phyloP scores from a whole-genome alignment of 169 alveolate species.

The Plasmodium knowlesi region DNA sequence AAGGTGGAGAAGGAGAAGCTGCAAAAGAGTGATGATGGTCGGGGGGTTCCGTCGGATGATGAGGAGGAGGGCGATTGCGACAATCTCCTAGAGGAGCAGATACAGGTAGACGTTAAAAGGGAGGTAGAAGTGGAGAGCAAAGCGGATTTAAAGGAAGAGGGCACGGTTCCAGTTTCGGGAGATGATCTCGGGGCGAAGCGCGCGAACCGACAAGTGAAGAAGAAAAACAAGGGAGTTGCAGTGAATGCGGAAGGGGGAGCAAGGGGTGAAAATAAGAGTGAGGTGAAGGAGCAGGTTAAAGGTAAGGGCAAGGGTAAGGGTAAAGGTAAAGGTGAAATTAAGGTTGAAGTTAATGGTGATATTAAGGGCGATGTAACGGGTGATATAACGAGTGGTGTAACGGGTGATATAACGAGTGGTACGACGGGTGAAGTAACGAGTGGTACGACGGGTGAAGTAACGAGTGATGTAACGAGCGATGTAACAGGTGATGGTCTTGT shows the following conservation, averaged over 20 bases:
- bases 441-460: no score
- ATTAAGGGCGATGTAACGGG: no score
- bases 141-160: not conserved
- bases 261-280: not conserved
- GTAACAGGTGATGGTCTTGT: not conserved
- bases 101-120: not conserved
- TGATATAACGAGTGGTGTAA: no score
- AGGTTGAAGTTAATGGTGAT: no score
- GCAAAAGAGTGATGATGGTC: not conserved
- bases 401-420: no score
- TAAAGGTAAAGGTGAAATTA: no score
- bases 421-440: no score
- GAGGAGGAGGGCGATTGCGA: not conserved
- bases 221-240: not conserved
- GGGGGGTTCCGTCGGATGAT: not conserved
- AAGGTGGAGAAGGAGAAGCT: slow-evolving; percentile 46
- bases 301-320: not conserved
- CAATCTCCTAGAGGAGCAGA: not conserved
- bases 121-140: not conserved
- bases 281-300: no score
- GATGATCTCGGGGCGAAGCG: not conserved
- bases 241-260: not conserved
- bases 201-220: not conserved
- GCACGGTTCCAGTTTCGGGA: not conserved
- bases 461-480: no score